Percentiles rank a stretch among this genome's conserved stretches.
Conservation (phyloP, 2,329 filamentous ascomycete species). For the Penicillium janthinellum region DNA sequence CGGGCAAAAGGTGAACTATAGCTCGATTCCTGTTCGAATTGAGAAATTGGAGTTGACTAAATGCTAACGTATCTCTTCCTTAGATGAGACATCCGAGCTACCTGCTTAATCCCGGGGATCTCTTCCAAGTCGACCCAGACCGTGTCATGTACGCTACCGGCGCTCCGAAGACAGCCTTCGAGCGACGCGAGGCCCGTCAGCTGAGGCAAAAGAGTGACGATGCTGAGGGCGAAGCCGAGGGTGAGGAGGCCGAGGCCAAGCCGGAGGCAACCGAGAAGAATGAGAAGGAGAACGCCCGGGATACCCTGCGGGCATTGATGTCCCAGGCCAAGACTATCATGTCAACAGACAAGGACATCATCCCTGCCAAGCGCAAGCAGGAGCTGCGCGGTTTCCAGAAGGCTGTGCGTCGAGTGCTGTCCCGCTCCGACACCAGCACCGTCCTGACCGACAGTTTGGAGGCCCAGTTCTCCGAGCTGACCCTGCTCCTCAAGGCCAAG, state of each 20-base stretch:
- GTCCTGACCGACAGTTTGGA: slow-evolving; percentile 53
- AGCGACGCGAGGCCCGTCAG: slow-evolving; percentile 42
- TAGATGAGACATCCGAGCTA: slow-evolving; percentile 94
- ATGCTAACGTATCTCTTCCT: neutral
- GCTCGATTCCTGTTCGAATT: neutral
- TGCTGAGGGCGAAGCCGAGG: slow-evolving; percentile 31
- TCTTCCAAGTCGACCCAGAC: slow-evolving; percentile 94
- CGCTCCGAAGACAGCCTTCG: slow-evolving; percentile 59
- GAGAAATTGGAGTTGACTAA: neutral
- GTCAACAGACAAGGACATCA: slow-evolving; percentile 51
- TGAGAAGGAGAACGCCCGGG: slow-evolving; percentile 45
- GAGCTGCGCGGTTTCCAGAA: slow-evolving; percentile 72
- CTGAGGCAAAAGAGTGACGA: slow-evolving; percentile 26
- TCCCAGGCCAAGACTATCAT: slow-evolving; percentile 63
- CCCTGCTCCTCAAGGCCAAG: slow-evolving; percentile 51
- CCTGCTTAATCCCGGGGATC: slow-evolving; percentile 91
- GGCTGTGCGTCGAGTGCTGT: slow-evolving; percentile 64
- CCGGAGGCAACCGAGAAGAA: slow-evolving; percentile 33
- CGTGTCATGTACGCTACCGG: slow-evolving; percentile 88
- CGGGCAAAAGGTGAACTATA: slow-evolving; percentile 74
- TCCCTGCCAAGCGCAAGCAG: slow-evolving; percentile 73
- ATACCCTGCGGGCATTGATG: slow-evolving; percentile 58
- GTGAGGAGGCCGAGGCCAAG: slow-evolving; percentile 29
- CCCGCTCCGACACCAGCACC: slow-evolving; percentile 51
- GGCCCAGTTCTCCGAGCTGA: slow-evolving; percentile 56